phyloP scores from a whole-genome alignment of 1,284 basidiomycete species.

The Apiotrichum gracile region DNA sequence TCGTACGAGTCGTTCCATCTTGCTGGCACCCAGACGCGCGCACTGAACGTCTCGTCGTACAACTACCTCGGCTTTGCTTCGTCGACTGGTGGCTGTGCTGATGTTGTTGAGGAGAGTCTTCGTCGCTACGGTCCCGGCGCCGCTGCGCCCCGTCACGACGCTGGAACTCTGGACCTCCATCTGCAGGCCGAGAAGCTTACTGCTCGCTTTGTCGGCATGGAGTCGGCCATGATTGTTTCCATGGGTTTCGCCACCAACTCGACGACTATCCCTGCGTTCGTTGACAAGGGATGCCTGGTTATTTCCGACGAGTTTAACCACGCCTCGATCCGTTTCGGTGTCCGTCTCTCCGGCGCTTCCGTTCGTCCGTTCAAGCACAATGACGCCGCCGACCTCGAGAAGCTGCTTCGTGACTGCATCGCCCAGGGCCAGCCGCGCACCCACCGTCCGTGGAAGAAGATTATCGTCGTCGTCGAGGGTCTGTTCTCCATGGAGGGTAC shows the following conservation, averaged over 20 bases:
- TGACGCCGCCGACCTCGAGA: slow-evolving; percentile 78
- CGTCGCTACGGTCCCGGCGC: slow-evolving; percentile 72
- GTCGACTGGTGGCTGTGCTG: slow-evolving; percentile 84
- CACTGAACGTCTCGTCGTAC: slow-evolving; percentile 95
- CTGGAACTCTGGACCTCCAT: slow-evolving; percentile 80
- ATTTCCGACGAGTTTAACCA: slow-evolving; percentile 98
- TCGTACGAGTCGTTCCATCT: slow-evolving; percentile 73
- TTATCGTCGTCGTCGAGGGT: slow-evolving; percentile 89
- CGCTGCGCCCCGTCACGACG: slow-evolving; percentile 73
- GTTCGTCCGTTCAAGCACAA: slow-evolving; percentile 98
- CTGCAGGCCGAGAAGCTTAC: slow-evolving; percentile 76
- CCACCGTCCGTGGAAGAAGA: slow-evolving; percentile 98
- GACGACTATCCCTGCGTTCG: slow-evolving; percentile 86
- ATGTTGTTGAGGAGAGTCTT: slow-evolving; percentile 79
- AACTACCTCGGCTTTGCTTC: slow-evolving; percentile 99
- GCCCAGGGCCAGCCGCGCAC: slow-evolving; percentile 96
- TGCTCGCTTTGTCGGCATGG: slow-evolving; percentile 80
- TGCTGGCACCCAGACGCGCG: slow-evolving; percentile 76
- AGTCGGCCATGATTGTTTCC: slow-evolving; percentile 82
- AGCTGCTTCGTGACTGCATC: slow-evolving; percentile 80
- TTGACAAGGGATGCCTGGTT: slow-evolving; percentile 84
- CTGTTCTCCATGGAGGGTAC: slow-evolving; percentile 98
- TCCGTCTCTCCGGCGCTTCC: slow-evolving; percentile 79
- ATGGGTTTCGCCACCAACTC: slow-evolving; percentile 99
- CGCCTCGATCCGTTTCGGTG: slow-evolving; percentile 89